A percentile compares a stretch with the other conserved stretches of the same genome.
Conservation (phyloP, 345 rosid species). For the Mangifera indica region DNA sequence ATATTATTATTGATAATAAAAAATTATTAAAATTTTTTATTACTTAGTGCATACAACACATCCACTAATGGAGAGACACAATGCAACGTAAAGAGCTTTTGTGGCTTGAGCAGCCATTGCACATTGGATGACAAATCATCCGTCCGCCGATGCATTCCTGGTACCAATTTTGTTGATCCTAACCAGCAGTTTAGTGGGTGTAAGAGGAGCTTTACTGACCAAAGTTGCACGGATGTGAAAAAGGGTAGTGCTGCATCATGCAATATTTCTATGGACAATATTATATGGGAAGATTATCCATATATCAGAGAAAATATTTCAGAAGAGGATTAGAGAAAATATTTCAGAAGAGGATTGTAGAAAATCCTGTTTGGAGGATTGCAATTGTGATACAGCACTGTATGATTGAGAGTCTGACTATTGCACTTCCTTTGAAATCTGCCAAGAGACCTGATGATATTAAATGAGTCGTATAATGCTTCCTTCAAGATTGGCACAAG, state of each 20-base stretch:
- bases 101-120: slow-evolving; percentile 8
- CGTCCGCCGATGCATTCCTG: background rate
- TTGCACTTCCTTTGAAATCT: background rate
- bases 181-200: background rate
- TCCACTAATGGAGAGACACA: background rate
- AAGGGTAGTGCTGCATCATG: background rate
- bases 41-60: background rate
- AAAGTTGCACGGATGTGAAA: background rate
- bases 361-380: too few relatives aligned
- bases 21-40: too few relatives aligned
- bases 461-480: background rate
- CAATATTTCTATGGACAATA: background rate
- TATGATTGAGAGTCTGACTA: too few relatives aligned
- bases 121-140: background rate
- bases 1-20: too few relatives aligned
- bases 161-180: background rate
- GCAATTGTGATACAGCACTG: too few relatives aligned
- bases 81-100: background rate
- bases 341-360: too few relatives aligned
- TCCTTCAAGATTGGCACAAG: slow-evolving; percentile 1
- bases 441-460: background rate
- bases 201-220: background rate
- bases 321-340: too few relatives aligned
- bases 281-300: slow-evolving; percentile 1
- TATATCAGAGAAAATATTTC: background rate